Percentiles rank a stretch among this genome's conserved stretches.
Evolutionary conservation across 306 rosid species (phyloP).

Genomic region (Gastrolobium bilobum): DNA sequence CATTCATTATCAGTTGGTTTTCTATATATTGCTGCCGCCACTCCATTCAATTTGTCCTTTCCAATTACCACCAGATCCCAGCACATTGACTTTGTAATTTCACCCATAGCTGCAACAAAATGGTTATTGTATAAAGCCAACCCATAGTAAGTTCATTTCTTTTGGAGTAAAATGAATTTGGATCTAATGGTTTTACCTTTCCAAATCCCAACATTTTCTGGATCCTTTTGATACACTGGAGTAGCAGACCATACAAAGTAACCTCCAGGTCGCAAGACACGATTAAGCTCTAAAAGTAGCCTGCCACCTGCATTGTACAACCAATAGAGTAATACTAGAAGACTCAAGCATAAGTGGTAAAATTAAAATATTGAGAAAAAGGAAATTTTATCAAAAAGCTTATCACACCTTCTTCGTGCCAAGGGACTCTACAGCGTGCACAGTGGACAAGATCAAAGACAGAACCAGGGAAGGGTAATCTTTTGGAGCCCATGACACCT

Average conservation of each 20-base stretch:
- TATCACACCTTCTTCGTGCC: conserved; percentile 85
- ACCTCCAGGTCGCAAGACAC: conserved; percentile 93
- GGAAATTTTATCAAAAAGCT: not conserved
- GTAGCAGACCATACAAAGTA: conserved; percentile 97
- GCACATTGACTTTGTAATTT: conserved; percentile 80
- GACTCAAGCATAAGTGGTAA: conserved; percentile 20
- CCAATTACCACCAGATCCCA: conserved; percentile 77
- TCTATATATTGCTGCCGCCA: conserved; percentile 82
- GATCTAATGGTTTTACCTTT: conserved; percentile 58
- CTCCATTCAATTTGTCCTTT: conserved; percentile 73
- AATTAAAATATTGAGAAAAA: not conserved
- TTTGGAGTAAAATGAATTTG: conserved; percentile 21
- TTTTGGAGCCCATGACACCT: conserved; percentile 84
- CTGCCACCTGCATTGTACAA: conserved; percentile 70
- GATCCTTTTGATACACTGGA: conserved; percentile 84
- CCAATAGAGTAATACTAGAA: conserved; percentile 35
- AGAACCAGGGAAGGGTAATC: conserved; percentile 79
- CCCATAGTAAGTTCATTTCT: not conserved
- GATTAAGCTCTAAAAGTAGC: conserved; percentile 85
- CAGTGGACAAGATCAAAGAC: conserved; percentile 91
- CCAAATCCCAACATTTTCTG: conserved; percentile 82
- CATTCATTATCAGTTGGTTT: conserved; percentile 86
- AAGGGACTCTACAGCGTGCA: conserved; percentile 97
- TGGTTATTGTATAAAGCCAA: conserved; percentile 31
- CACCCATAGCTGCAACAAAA: conserved; percentile 70